Percentiles rank a stretch among this genome's conserved stretches.
Conservation (phyloP, 345 rosid species). For the Lenwebbia sp. region DNA sequence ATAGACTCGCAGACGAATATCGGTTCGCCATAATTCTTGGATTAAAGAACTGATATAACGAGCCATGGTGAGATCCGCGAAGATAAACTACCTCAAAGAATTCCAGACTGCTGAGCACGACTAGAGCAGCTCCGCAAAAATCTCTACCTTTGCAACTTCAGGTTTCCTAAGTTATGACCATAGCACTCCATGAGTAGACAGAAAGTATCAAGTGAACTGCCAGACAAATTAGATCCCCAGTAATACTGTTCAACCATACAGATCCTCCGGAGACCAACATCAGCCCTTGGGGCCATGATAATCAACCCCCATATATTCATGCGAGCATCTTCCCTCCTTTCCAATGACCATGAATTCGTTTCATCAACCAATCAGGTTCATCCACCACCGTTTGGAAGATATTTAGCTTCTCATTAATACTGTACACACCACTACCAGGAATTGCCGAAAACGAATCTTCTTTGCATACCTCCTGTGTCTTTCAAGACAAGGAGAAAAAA, state of each 20-base stretch:
- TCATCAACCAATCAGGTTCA: background rate
- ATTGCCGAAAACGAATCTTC: background rate
- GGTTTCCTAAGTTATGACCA: background rate
- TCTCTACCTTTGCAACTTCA: background rate
- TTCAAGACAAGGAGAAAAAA: background rate
- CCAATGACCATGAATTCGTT: background rate
- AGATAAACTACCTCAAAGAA: background rate
- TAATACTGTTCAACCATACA: background rate
- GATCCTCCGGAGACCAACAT: background rate
- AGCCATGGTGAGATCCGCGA: background rate
- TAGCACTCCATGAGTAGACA: background rate
- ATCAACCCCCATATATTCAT: background rate
- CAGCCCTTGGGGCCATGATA: background rate
- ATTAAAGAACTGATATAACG: background rate
- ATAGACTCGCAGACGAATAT: background rate
- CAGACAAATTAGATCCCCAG: background rate
- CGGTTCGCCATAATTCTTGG: background rate
- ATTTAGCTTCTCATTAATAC: background rate
- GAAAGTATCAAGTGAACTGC: background rate
- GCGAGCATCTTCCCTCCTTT: background rate
- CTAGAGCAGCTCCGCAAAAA: background rate
- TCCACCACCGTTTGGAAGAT: background rate
- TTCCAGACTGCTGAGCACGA: background rate
- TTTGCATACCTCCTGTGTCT: background rate
- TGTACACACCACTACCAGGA: background rate